These are phyloP conservation scores for Apiotrichum mycotoxinovorans DNA, from an alignment of 1,284 basidiomycete genomes.

Conservation along the genomic window DNA sequence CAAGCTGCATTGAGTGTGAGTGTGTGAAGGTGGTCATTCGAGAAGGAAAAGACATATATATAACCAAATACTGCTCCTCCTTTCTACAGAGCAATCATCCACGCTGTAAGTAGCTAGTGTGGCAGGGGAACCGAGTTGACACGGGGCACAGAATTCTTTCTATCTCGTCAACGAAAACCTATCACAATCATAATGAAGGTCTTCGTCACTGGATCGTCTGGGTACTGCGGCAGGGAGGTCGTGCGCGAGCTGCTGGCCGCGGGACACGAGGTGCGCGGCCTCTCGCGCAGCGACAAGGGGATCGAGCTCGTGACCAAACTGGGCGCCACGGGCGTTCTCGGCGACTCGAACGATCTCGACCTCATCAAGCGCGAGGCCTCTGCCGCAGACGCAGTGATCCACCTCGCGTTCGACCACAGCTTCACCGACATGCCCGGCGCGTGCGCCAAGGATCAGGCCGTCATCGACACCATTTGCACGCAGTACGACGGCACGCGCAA, in stretches of 20 bases:
- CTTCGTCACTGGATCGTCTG: slow-evolving; percentile 38
- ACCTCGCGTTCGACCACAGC: slow-evolving; percentile 33
- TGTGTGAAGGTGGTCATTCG: no score
- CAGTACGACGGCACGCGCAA: slow-evolving; percentile 21
- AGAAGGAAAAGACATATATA: no score
- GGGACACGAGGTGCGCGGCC: slow-evolving; percentile 31
- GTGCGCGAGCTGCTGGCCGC: slow-evolving; percentile 21
- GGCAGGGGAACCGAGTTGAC: no score
- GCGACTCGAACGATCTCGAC: slow-evolving; percentile 25
- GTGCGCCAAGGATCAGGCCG: slow-evolving; percentile 16
- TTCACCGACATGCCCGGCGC: slow-evolving; percentile 13
- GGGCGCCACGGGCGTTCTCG: slow-evolving; percentile 23
- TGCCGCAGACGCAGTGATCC: slow-evolving; percentile 33
- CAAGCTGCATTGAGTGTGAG: no score
- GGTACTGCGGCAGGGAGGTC: slow-evolving; percentile 29
- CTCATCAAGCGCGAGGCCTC: slow-evolving; percentile 22
- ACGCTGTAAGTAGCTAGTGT: no score
- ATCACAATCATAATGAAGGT: slow-evolving; percentile 32
- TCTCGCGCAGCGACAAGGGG: slow-evolving; percentile 27
- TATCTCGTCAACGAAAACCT: no score
- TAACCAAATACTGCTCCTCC: no score
- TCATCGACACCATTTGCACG: slow-evolving; percentile 21
- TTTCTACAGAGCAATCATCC: no score
- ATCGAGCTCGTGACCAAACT: slow-evolving; percentile 19
- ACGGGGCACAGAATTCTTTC: no score